Percentiles rank a stretch among this genome's conserved stretches.
phyloP scores from a whole-genome alignment of 441 rosid species.

The Euphorbia celastroides region DNA sequence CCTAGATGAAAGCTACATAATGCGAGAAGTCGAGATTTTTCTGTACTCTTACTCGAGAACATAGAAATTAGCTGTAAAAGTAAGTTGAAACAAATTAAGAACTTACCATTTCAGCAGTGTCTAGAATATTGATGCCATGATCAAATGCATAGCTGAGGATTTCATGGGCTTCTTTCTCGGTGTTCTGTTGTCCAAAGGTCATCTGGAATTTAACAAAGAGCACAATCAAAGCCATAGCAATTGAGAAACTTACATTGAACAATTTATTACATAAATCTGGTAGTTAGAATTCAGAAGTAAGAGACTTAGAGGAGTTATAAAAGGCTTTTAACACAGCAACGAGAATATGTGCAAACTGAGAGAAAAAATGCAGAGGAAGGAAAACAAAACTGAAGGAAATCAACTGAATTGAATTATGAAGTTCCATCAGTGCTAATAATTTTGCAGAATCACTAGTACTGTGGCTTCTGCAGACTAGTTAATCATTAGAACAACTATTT shows the following conservation, averaged over 20 bases:
- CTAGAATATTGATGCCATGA: conserved; percentile 59
- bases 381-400: background rate
- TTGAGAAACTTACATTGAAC: background rate
- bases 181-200: conserved; percentile 90
- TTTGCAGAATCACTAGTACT: background rate
- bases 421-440: background rate
- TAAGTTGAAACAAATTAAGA: background rate
- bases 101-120: conserved; percentile 80
- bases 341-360: background rate
- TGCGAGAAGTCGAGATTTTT: background rate
- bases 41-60: background rate
- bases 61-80: background rate
- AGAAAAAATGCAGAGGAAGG: background rate
- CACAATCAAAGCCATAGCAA: conserved; percentile 5
- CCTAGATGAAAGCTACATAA: background rate
- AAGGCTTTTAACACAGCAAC: background rate
- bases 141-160: conserved; percentile 67
- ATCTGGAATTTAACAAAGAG: conserved; percentile 38
- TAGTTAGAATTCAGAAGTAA: background rate
- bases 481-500: background rate
- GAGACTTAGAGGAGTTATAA: background rate
- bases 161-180: conserved; percentile 86
- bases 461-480: background rate
- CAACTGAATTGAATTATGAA: background rate
- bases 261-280: background rate